phyloP scores from a whole-genome alignment of 2,329 filamentous ascomycete genomes.

The Colletotrichum coccodes region DNA sequence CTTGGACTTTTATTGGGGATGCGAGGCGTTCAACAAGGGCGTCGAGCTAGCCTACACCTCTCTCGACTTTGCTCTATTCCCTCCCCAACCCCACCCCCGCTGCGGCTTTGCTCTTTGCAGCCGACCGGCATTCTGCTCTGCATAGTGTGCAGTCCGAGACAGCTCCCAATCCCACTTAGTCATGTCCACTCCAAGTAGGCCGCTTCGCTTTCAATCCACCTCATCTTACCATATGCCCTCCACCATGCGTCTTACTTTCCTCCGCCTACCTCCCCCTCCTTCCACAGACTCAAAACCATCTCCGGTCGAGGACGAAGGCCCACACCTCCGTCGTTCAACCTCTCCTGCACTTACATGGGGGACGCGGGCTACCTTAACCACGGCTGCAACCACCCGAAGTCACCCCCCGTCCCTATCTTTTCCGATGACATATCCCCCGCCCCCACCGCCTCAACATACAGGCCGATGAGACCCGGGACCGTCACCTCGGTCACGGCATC shows the following conservation, averaged over 20 bases:
- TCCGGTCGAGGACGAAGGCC: slow-evolving; percentile 4
- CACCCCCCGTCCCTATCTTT: slow-evolving; percentile 30
- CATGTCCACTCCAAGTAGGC: neutral
- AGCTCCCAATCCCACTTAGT: neutral
- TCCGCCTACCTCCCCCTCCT: neutral
- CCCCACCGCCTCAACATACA: slow-evolving; percentile 21
- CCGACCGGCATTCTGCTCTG: slow-evolving; percentile 8
- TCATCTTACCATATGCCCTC: neutral
- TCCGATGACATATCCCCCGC: slow-evolving; percentile 28
- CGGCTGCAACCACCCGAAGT: slow-evolving; percentile 1
- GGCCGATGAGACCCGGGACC: slow-evolving; percentile 28
- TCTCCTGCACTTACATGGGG: slow-evolving; percentile 23
- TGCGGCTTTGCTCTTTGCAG: slow-evolving; percentile 22
- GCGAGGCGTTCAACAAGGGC: slow-evolving; percentile 32
- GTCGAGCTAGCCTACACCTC: neutral
- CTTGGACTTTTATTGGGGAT: slow-evolving; percentile 27
- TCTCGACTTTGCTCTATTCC: neutral
- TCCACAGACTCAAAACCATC: neutral
- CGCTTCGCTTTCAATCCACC: neutral
- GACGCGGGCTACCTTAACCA: slow-evolving; percentile 19
- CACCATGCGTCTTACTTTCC: neutral
- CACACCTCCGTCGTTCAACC: neutral
- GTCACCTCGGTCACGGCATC: slow-evolving; percentile 25
- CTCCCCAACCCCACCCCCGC: slow-evolving; percentile 17
- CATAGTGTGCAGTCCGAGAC: slow-evolving; percentile 9